A percentile compares a stretch with the other conserved stretches of the same genome.
These are phyloP conservation scores for Pelargonium australe DNA, from an alignment of 441 rosid species.

Conservation along the genomic window DNA sequence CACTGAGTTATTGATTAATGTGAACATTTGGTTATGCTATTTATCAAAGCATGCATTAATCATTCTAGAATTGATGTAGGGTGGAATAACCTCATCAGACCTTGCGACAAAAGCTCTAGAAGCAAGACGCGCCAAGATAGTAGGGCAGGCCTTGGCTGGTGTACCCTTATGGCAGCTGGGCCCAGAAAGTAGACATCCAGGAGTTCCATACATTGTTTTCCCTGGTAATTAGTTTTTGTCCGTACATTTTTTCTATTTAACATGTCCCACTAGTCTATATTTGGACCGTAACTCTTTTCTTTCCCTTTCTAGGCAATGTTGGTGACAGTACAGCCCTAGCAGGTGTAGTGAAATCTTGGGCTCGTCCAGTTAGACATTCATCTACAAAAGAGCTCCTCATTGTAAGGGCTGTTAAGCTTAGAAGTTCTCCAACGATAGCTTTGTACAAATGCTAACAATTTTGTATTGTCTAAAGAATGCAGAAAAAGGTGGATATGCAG, in stretches of 20 bases:
- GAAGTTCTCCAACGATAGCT: conserved; percentile 12
- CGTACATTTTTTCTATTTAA: conserved; percentile 2
- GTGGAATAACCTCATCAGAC: conserved; percentile 97
- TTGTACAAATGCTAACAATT: conserved; percentile 25
- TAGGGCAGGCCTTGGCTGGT: conserved; percentile 94
- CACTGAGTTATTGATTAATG: too few relatives aligned
- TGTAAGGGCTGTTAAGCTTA: conserved; percentile 36
- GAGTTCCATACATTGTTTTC: conserved; percentile 93
- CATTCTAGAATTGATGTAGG: conserved; percentile 34
- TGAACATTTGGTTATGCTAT: background rate
- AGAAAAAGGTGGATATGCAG: conserved; percentile 80
- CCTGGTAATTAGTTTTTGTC: conserved; percentile 50
- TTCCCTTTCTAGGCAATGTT: conserved; percentile 62
- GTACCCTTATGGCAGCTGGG: conserved; percentile 97
- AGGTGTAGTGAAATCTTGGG: conserved; percentile 87
- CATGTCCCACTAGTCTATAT: conserved; percentile 9
- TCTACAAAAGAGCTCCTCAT: conserved; percentile 68
- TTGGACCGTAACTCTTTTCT: conserved; percentile 8
- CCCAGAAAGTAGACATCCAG: conserved; percentile 92
- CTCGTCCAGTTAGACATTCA: conserved; percentile 50
- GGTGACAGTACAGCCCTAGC: conserved; percentile 76
- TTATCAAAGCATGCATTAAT: too few relatives aligned
- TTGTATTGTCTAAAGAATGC: conserved; percentile 48
- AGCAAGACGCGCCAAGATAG: conserved; percentile 77
- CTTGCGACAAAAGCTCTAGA: conserved; percentile 89